Percentiles rank a stretch among this genome's conserved stretches.
Conservation (phyloP, 805 yeast species). For the Danielozyma ontarioensis region DNA sequence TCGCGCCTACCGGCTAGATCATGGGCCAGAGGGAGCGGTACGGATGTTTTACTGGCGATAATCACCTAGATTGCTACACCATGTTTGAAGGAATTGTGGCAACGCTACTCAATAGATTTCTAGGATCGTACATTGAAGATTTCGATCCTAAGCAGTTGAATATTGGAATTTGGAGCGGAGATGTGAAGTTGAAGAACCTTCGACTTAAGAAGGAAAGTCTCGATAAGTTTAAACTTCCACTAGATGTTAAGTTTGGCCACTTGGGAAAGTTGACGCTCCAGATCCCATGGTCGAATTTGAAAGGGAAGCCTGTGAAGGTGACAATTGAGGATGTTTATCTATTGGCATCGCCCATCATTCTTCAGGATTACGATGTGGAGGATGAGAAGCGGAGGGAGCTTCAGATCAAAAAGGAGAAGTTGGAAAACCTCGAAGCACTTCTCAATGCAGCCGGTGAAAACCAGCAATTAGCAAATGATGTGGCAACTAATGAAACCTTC, state of each 20-base stretch:
- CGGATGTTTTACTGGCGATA: too few species aligned
- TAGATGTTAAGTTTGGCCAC: conserved; percentile 85
- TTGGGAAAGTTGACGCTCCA: conserved; percentile 84
- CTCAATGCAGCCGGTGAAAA: conserved; percentile 39
- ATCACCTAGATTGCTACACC: too few species aligned
- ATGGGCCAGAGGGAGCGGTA: too few species aligned
- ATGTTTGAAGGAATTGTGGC: conserved; percentile 71
- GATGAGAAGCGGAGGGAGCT: conserved; percentile 58
- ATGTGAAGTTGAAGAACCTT: conserved; percentile 77
- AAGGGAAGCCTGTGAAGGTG: conserved; percentile 87
- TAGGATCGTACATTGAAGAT: conserved; percentile 81
- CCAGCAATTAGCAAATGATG: conserved; percentile 24
- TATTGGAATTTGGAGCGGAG: conserved; percentile 97
- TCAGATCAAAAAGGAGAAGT: conserved; percentile 60
- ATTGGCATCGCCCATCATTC: conserved; percentile 69
- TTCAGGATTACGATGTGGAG: conserved; percentile 48
- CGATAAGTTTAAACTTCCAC: conserved; percentile 79
- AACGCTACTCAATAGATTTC: conserved; percentile 51
- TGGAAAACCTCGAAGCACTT: conserved; percentile 62
- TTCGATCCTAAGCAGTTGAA: conserved; percentile 93
- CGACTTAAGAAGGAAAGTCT: conserved; percentile 82
- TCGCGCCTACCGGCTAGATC: too few species aligned
- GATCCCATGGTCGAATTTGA: conserved; percentile 95
- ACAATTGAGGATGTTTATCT: conserved; percentile 81
- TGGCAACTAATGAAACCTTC: conserved; percentile 67